These are phyloP conservation scores for Tuber borchii DNA, from an alignment of 495 filamentous ascomycete species.

Conservation along the genomic window DNA sequence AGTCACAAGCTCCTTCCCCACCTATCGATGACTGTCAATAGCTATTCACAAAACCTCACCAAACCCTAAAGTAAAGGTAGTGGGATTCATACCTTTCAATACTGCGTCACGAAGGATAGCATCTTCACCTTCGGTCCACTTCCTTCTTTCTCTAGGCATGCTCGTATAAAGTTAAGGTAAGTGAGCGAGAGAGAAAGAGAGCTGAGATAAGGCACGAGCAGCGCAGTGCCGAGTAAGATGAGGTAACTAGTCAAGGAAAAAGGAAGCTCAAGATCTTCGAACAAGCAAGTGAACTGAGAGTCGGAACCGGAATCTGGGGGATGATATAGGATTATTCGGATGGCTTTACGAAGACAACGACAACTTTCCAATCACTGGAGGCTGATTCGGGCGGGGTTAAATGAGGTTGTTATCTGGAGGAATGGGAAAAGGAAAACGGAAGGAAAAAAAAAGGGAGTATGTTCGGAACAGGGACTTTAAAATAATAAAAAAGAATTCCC, in stretches of 20 bases:
- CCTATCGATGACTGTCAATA: slow-evolving; percentile 20
- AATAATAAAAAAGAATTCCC: not conserved
- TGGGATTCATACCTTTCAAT: slow-evolving; percentile 35
- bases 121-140: slow-evolving; percentile 42
- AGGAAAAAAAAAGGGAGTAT: not conserved
- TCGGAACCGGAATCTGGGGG: not conserved
- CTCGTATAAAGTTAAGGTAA: slow-evolving; percentile 2
- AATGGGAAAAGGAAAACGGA: slow-evolving; percentile 4
- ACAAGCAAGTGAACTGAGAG: not conserved
- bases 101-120: slow-evolving; percentile 40
- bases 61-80: not conserved
- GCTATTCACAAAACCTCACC: not conserved
- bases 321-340: not conserved
- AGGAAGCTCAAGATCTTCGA: not conserved
- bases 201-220: not conserved
- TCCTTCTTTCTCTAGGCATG: slow-evolving; percentile 40
- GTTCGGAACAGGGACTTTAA: slow-evolving; percentile 1
- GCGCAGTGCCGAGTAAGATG: not conserved
- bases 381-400: not conserved
- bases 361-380: not conserved
- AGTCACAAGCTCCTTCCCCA: slow-evolving; percentile 37
- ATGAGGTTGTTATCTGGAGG: not conserved
- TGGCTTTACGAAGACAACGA: not conserved
- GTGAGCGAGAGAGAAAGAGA: not conserved
- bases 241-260: not conserved